Percentiles rank a stretch among this genome's conserved stretches.
These are phyloP conservation scores for Byssothecium circinans DNA, from an alignment of 2,329 filamentous ascomycete species.

Conservation along the genomic window DNA sequence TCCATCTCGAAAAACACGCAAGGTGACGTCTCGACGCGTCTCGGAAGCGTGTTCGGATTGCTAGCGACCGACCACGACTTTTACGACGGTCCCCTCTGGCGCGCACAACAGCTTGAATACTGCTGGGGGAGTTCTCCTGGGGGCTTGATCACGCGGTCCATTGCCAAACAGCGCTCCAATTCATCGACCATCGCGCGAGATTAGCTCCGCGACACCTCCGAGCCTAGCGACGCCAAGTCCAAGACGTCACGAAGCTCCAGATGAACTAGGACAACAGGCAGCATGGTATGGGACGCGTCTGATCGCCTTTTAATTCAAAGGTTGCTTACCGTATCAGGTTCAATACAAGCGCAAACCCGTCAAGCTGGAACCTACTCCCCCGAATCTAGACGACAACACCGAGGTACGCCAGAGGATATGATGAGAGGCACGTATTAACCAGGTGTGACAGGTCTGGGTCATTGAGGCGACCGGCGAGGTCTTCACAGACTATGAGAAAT, in stretches of 20 bases:
- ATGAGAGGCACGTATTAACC: slow-evolving; percentile 30
- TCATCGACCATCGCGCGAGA: slow-evolving; percentile 14
- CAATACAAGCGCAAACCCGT: slow-evolving; percentile 96
- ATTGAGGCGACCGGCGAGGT: slow-evolving; percentile 89
- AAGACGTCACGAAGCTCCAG: slow-evolving; percentile 26
- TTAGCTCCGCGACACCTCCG: slow-evolving; percentile 26
- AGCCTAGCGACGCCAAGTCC: slow-evolving; percentile 32
- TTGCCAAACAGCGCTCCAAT: slow-evolving; percentile 2
- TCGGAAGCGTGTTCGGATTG: slow-evolving; percentile 37
- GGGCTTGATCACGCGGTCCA: slow-evolving; percentile 11
- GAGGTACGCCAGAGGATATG: slow-evolving; percentile 63
- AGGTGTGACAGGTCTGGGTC: slow-evolving; percentile 73
- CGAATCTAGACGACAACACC: slow-evolving; percentile 75
- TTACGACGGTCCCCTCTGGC: slow-evolving; percentile 25
- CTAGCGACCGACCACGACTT: slow-evolving; percentile 34
- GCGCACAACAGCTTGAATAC: slow-evolving; percentile 19
- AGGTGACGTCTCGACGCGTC: slow-evolving; percentile 46
- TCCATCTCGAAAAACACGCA: slow-evolving; percentile 44
- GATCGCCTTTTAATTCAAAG: not conserved
- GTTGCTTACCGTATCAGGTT: slow-evolving; percentile 62
- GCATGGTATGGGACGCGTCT: slow-evolving; percentile 37
- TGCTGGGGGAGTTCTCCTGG: slow-evolving; percentile 10
- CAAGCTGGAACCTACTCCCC: slow-evolving; percentile 71
- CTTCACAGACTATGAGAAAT: slow-evolving; percentile 85
- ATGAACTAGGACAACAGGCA: slow-evolving; percentile 30